phyloP scores from a whole-genome alignment of 306 rosid species.

The Lagenaria siceraria region DNA sequence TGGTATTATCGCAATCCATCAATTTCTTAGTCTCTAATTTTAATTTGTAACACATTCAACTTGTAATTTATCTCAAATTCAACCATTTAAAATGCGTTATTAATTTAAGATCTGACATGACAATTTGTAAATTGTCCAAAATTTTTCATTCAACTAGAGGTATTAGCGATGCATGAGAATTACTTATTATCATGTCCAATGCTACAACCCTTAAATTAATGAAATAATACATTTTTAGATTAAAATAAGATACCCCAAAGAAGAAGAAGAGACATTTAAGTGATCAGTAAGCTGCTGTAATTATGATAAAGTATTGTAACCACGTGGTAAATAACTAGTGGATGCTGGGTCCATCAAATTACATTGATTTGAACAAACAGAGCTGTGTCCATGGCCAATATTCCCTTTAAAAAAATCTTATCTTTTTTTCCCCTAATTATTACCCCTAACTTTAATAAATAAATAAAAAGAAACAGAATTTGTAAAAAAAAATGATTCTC shows the following conservation, averaged over 20 bases:
- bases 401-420: background rate
- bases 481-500: background rate
- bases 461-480: background rate
- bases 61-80: no score
- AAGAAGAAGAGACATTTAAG: background rate
- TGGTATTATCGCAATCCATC: no score
- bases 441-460: background rate
- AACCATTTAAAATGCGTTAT: no score
- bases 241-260: background rate
- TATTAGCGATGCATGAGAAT: no score
- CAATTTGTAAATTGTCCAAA: no score
- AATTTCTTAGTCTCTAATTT: no score
- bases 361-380: background rate
- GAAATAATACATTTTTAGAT: background rate
- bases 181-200: no score
- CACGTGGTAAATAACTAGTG: background rate
- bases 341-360: background rate
- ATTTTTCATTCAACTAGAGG: no score
- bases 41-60: no score
- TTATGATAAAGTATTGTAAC: background rate
- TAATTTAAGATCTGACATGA: no score
- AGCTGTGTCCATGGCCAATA: background rate
- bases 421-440: background rate
- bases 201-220: background rate
- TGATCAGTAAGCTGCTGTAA: background rate